A percentile compares a stretch with the other conserved stretches of the same genome.
Evolutionary conservation across 768 basidiomycete genomes (phyloP).

Genomic region (Tulasnella sp.): DNA sequence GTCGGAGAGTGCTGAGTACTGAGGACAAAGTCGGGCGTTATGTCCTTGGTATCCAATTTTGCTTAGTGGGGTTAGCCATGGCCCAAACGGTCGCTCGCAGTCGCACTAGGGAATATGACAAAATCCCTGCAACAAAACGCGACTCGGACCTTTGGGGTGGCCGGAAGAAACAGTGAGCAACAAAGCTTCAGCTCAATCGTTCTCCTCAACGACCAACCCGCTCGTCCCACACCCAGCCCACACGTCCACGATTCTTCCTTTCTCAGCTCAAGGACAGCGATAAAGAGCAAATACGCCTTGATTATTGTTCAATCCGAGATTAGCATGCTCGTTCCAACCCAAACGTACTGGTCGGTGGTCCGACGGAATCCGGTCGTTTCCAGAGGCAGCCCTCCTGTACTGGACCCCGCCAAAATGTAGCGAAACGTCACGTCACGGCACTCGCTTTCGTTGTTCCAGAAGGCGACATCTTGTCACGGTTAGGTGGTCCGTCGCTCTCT

Average conservation of each 20-base stretch:
- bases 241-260: conserved; percentile 38
- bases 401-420: too few species aligned
- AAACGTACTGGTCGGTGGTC: conserved; percentile 66
- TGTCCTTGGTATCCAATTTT: background rate
- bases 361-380: too few species aligned
- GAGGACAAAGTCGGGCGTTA: background rate
- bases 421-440: too few species aligned
- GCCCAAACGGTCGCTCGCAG: too few species aligned
- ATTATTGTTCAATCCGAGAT: conserved; percentile 70
- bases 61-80: background rate
- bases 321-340: conserved; percentile 99
- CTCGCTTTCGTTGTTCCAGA: too few species aligned
- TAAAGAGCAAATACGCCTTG: conserved; percentile 56
- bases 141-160: background rate
- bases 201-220: conserved; percentile 47
- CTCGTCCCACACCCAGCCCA: conserved; percentile 61
- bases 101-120: background rate
- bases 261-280: conserved; percentile 30
- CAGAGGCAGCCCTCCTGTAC: too few species aligned
- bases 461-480: too few species aligned
- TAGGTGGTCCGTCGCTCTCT: too few species aligned
- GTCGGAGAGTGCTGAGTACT: background rate
- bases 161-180: background rate
- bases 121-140: background rate
- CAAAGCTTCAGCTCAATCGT: background rate